Conservation (phyloP, 352 stramenopile genomes). For the Phytophthora fragariae region DNA sequence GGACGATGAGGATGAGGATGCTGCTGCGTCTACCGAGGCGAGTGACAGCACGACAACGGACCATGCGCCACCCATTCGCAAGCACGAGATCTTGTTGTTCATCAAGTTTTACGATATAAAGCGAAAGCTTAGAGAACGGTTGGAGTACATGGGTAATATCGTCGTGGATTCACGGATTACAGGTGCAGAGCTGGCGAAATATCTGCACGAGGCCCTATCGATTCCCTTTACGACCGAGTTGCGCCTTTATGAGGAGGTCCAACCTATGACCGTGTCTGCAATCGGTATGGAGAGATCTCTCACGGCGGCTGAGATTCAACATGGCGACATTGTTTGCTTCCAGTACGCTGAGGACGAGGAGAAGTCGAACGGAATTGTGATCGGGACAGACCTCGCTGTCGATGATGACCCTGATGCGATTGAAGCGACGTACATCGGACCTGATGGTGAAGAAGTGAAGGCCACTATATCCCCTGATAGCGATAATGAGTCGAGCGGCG, state of each 20-base stretch:
- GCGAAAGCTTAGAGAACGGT: constrained; percentile 62
- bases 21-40: constrained; percentile 14
- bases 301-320: constrained; percentile 68
- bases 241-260: constrained; percentile 80
- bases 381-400: constrained; percentile 26
- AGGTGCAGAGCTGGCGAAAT: constrained; percentile 56
- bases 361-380: constrained; percentile 24
- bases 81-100: constrained; percentile 79
- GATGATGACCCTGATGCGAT: constrained; percentile 37
- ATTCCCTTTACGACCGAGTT: constrained; percentile 65
- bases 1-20: constrained; percentile 30
- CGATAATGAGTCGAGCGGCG: constrained; percentile 30
- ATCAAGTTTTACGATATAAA: constrained; percentile 87
- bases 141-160: constrained; percentile 86
- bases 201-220: constrained; percentile 59
- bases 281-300: constrained; percentile 66
- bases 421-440: constrained; percentile 34
- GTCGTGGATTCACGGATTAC: constrained; percentile 72
- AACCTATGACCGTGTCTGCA: constrained; percentile 63
- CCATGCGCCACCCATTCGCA: constrained; percentile 29
- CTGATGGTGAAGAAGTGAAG: constrained; percentile 41
- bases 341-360: constrained; percentile 60
- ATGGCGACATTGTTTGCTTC: constrained; percentile 88
- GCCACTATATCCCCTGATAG: constrained; percentile 20
- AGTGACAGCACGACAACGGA: constrained; percentile 18